Base-by-base conservation (phyloP, 768 basidiomycete species). In the Boletus bicolor region DNA sequence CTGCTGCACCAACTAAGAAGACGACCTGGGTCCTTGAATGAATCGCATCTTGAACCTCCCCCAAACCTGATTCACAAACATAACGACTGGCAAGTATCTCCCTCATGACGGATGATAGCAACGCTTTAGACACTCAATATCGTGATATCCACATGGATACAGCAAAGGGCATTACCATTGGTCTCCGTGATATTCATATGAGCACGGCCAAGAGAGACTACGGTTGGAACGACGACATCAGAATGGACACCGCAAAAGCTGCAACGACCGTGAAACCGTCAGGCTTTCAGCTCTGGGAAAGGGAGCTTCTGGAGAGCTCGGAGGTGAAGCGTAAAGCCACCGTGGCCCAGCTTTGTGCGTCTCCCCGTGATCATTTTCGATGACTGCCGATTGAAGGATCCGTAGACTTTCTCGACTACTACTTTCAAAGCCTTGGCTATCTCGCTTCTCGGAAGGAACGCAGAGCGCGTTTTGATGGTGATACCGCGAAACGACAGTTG, bases 291-390 rank as follows among this genome's bases (percentile, higher is more conserved):
- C 71, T 86, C 19, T 93, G 93, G 93, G 94, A 99, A 73, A 82
- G 80, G 59, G 87, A 93, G 62, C 76, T 97, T 36, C 67, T 97
- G 44, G 87, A 91, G 38, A 93, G 84, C 56, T 71, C 86, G 14
- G 97, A 98, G 71, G 88, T 98, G 51, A 92, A 84, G 71, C 83
- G 97, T 53, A 98, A 99, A 72, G 90, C 96, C 2, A 98, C 95
- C 2, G 93, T 99, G 10, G 94, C 95, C 19, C 97, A 99, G 68
- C 83, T 99, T 44, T 99, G 94, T 95, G 68, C 66, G 87, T 78
- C 34, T 41, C 6, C 39, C 55, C 26, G 54, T 49, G 57, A 49
- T 53, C 9, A 8, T 49, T 28, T 32, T 17, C 48, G 61, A 60
- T 59, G 34, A 34, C 45, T 24, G 19, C 14, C 56, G 54, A 57